Evolutionary conservation across 2,329 filamentous ascomycete genomes (phyloP).

Genomic region (Purpureocillium lavendulum): DNA sequence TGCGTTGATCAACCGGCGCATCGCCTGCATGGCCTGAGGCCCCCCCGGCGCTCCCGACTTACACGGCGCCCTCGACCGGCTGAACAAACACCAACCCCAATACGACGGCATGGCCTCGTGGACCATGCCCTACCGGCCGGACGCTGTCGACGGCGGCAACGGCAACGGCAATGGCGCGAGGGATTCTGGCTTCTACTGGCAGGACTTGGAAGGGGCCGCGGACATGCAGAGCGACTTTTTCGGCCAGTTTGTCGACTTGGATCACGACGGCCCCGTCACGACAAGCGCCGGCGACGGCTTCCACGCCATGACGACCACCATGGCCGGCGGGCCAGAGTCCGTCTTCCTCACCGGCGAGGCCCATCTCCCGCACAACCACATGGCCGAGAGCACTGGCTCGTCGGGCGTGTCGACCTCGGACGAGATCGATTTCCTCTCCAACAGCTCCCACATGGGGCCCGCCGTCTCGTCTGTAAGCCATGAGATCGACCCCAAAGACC

Average conservation of each 20-base stretch:
- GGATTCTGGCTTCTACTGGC: slow-evolving; percentile 26
- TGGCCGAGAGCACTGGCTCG: slow-evolving; percentile 21
- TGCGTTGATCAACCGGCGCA: no score
- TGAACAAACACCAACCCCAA: neutral
- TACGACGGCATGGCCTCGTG: slow-evolving; percentile 23
- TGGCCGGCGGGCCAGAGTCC: slow-evolving; percentile 16
- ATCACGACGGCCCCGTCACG: slow-evolving; percentile 14
- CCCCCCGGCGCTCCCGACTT: slow-evolving; percentile 1
- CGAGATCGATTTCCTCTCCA: slow-evolving; percentile 27
- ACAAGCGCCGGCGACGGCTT: slow-evolving; percentile 12
- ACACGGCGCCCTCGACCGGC: neutral
- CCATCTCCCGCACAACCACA: slow-evolving; percentile 1
- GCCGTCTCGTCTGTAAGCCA: slow-evolving; percentile 15
- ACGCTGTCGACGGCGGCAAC: slow-evolving; percentile 21
- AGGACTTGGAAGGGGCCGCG: slow-evolving; percentile 20
- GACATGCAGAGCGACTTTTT: slow-evolving; percentile 25
- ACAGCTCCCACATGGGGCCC: slow-evolving; percentile 20
- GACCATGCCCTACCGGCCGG: slow-evolving; percentile 24
- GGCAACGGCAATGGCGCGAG: slow-evolving; percentile 7
- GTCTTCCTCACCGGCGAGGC: slow-evolving; percentile 15
- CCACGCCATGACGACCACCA: slow-evolving; percentile 10
- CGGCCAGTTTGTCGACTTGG: slow-evolving; percentile 28
- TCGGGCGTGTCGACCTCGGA: slow-evolving; percentile 26
- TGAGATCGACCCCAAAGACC: slow-evolving; percentile 20
- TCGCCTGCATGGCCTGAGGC: neutral